A percentile compares a stretch with the other conserved stretches of the same genome.
Conservation (phyloP, 1,139 yeast species). For the Kazachstania sp. region DNA sequence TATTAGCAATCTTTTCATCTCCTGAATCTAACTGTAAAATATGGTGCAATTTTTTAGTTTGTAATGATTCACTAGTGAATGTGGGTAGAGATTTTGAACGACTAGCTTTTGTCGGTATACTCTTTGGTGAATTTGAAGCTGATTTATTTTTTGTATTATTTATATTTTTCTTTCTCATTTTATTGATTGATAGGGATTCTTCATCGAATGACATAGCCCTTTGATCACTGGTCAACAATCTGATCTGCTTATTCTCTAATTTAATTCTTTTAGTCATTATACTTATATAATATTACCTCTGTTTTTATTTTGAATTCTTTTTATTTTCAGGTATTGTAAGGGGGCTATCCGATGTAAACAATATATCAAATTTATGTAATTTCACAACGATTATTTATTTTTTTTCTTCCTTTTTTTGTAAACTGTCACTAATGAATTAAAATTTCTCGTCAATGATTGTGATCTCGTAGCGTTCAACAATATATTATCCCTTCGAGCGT, state of each 20-base stretch:
- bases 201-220: constrained; percentile 13
- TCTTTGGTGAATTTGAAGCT: constrained; percentile 1
- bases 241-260: neutral
- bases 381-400: no score
- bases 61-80: constrained; percentile 7
- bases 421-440: no score
- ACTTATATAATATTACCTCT: no score
- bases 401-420: no score
- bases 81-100: constrained; percentile 1
- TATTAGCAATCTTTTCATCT: constrained; percentile 15
- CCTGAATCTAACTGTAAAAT: constrained; percentile 11
- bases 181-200: constrained; percentile 7
- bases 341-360: no score
- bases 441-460: no score
- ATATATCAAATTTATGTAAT: no score
- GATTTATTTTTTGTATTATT: neutral
- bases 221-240: constrained; percentile 5
- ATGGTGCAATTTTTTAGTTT: constrained; percentile 13
- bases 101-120: constrained; percentile 4
- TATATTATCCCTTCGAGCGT: no score
- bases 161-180: constrained; percentile 6
- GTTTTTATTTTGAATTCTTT: no score
- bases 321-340: no score
- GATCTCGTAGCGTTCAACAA: no score
- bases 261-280: neutral